A percentile compares a stretch with the other conserved stretches of the same genome.
Conservation (phyloP, 1,284 basidiomycete species). For the Cutaneotrichosporon sp. region DNA sequence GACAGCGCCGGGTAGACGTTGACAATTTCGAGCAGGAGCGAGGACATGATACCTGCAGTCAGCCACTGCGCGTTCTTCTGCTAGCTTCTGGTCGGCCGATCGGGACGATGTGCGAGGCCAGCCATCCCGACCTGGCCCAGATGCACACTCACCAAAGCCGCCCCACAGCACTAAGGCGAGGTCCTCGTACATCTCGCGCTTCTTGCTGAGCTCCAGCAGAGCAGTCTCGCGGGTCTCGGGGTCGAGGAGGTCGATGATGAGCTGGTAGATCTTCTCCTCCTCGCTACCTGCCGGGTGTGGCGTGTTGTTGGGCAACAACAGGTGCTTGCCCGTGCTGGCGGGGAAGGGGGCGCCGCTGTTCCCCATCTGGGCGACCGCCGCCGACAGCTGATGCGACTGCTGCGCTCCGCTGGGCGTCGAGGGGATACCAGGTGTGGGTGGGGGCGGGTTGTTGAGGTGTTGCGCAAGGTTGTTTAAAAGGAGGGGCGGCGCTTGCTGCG, state of each 20-base stretch:
- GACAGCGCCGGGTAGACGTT: conserved; percentile 96
- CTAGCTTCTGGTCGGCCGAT: not conserved
- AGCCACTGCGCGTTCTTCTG: conserved; percentile 1
- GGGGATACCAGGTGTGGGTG: not conserved
- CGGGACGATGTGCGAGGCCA: not conserved
- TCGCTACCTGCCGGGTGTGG: conserved; percentile 52
- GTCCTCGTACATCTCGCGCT: conserved; percentile 98
- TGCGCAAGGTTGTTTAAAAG: conserved; percentile 51
- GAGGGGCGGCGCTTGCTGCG: conserved; percentile 33
- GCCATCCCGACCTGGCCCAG: not conserved
- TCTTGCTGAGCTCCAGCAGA: conserved; percentile 95
- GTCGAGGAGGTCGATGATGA: conserved; percentile 58
- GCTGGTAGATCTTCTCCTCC: conserved; percentile 59
- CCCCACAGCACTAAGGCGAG: conserved; percentile 98
- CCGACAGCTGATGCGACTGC: conserved; percentile 7
- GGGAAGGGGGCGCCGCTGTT: conserved; percentile 15
- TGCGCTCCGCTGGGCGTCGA: not conserved
- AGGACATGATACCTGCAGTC: conserved; percentile 90
- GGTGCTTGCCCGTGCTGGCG: conserved; percentile 40
- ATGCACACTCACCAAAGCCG: conserved; percentile 76
- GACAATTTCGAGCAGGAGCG: conserved; percentile 95
- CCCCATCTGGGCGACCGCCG: conserved; percentile 6
- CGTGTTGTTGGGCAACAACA: conserved; percentile 51
- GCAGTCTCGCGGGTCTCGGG: conserved; percentile 75
- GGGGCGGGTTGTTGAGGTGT: conserved; percentile 55